Evolutionary conservation across 2,329 filamentous ascomycete genomes (phyloP), one percentile per base, ranked within the genome.

Genomic region (Immersiporthe knoxdaviesiana): DNA sequence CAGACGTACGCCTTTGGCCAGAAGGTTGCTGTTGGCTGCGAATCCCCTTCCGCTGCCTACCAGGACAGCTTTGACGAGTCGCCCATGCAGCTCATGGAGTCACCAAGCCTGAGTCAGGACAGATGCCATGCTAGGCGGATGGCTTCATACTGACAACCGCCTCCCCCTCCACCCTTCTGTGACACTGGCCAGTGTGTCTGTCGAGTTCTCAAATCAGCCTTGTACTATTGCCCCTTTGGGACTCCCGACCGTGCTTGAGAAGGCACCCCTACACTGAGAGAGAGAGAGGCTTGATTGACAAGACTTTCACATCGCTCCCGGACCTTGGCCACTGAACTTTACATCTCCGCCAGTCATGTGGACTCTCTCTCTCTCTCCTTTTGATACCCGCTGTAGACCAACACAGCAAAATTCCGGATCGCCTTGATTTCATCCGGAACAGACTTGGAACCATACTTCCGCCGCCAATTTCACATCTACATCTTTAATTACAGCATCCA

Each of bases 1-100:
- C 92, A 96, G 80, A 99, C 96, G 1, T 99, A 96, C 83, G 95
- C 96, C 37, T 98, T 97, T 81, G 96, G 95, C 60, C 88, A 96
- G 78, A 87, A 90, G 65, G 83, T 85, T 58, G 78, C 79, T n/a
- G 80, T 81, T 72, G 78, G 86, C 59, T 83, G 88, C 62, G 85
- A 87, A 70, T 90, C 88, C n/a, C 88, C 88, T 2, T 90, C 87
- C 1, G 86, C 82, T 11, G 83, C 84, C 2, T 79, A 81, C 64
- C 82, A 84, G 67, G 78, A 77, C 61, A 75, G 69, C 79, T 80
- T 63, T 78, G 82, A 72, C 75, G 79, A 70, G 76, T 81, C 70
- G 76, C 83, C 81, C 70, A 82, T 84, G 79, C 83, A 82, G 74
- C 74, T 81, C 10, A 79, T 78, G 37, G 78, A 77, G 44, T 82